Percentiles rank a stretch among this genome's conserved stretches.
phyloP scores from a whole-genome alignment of 257 asterid genomes.

The Solanum boliviense region DNA sequence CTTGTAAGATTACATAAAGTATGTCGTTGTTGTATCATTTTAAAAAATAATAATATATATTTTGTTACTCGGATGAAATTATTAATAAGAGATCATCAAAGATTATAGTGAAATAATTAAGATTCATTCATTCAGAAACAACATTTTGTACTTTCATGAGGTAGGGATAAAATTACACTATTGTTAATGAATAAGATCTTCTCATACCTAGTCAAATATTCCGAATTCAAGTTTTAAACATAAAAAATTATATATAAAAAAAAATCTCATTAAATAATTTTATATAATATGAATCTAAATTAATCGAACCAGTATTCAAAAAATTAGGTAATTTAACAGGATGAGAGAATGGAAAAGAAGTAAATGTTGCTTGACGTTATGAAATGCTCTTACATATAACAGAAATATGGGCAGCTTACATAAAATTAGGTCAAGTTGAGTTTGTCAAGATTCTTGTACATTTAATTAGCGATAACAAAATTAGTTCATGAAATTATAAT shows the following conservation, averaged over 20 bases:
- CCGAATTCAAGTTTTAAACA: not conserved
- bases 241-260: not conserved
- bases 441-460: not conserved
- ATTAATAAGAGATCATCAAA: not conserved
- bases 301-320: rapidly evolving
- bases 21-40: not conserved
- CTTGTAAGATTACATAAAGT: not conserved
- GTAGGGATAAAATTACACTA: not conserved
- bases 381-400: not conserved
- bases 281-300: not conserved
- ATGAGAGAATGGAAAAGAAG: not conserved
- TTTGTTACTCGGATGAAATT: no score
- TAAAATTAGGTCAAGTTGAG: not conserved
- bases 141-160: not conserved
- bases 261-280: not conserved
- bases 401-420: not conserved
- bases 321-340: not conserved
- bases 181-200: not conserved
- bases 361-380: not conserved
- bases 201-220: not conserved
- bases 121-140: not conserved
- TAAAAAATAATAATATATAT: no score
- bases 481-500: not conserved
- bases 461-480: not conserved
- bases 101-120: not conserved